Conservation (phyloP, 2,329 filamentous ascomycete species). For the Gliomastix tumulicola region DNA sequence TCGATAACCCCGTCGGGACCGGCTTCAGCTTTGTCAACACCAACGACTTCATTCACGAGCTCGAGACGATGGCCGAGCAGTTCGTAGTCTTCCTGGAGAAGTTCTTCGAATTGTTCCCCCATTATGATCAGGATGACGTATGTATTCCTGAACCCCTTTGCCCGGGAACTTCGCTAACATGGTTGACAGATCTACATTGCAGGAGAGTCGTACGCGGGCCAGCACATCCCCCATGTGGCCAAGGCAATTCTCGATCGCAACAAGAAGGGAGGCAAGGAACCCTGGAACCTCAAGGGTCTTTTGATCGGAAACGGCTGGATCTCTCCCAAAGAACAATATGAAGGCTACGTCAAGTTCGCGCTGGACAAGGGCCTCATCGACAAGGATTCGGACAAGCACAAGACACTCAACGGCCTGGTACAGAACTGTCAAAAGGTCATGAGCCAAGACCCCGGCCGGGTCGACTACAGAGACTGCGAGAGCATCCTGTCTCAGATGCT, state of each 20-base stretch:
- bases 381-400: constrained; percentile 56
- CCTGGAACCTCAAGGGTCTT: constrained; percentile 77
- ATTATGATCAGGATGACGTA: constrained; percentile 89
- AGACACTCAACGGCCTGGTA: constrained; percentile 61
- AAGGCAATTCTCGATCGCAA: constrained; percentile 85
- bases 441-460: constrained; percentile 34
- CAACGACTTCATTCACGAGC: constrained; percentile 76
- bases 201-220: constrained; percentile 93
- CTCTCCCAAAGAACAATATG: constrained; percentile 82
- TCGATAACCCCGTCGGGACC: constrained; percentile 94
- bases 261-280: constrained; percentile 36
- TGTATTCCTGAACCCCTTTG: constrained; percentile 27
- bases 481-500: constrained; percentile 68
- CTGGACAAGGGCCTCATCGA: constrained; percentile 69
- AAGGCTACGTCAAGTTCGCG: constrained; percentile 74
- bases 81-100: constrained; percentile 87
- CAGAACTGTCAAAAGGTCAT: constrained; percentile 61
- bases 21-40: constrained; percentile 95
- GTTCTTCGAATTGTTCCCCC: constrained; percentile 84
- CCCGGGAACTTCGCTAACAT: constrained; percentile 11
- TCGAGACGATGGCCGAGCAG: constrained; percentile 82
- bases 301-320: constrained; percentile 99
- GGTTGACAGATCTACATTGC: constrained; percentile 73
- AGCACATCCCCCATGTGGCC: constrained; percentile 97
- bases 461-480: constrained; percentile 71